Conservation (phyloP, 1,284 basidiomycete genomes). For the Anthracocystis panici-leucophaei region DNA sequence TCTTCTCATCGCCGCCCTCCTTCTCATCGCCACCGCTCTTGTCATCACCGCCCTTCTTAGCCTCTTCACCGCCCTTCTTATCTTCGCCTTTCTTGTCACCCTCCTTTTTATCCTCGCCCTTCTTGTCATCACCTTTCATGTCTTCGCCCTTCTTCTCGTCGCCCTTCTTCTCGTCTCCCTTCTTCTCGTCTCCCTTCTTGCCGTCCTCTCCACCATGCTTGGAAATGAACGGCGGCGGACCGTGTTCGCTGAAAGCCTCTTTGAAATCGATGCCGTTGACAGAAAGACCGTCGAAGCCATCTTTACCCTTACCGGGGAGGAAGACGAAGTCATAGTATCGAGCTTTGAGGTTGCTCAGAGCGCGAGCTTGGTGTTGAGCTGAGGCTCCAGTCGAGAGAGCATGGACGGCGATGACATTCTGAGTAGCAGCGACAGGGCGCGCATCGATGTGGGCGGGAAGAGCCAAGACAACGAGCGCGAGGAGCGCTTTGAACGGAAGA, state of each 20-base stretch:
- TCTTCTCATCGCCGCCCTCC: neutral
- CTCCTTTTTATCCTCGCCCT: neutral
- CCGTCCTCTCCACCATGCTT: constrained; percentile 11
- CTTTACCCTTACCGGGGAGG: constrained; percentile 16
- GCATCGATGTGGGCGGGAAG: constrained; percentile 25
- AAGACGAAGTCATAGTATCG: constrained; percentile 27
- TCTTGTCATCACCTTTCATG: too few relatives aligned
- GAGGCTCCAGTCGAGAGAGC: constrained; percentile 1
- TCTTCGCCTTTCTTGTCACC: neutral
- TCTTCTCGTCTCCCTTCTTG: constrained; percentile 7
- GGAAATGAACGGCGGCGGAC: constrained; percentile 16
- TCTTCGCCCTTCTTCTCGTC: neutral
- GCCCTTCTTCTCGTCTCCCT: constrained; percentile 12
- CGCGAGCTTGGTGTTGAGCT: neutral
- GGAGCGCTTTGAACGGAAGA: constrained; percentile 17
- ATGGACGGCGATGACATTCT: constrained; percentile 1
- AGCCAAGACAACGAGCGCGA: constrained; percentile 19
- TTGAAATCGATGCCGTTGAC: constrained; percentile 23
- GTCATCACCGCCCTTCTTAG: constrained; percentile 6
- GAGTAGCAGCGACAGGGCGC: constrained; percentile 13
- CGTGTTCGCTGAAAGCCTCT: constrained; percentile 3
- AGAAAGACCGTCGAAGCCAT: neutral
- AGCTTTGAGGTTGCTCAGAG: constrained; percentile 15
- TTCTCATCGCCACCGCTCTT: constrained; percentile 5
- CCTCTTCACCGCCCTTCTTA: constrained; percentile 13